Percentiles rank a stretch among this genome's conserved stretches.
These are phyloP conservation scores for Fistulifera pelliculosa DNA, from an alignment of 108 stramenopile genomes.

Conservation along the genomic window DNA sequence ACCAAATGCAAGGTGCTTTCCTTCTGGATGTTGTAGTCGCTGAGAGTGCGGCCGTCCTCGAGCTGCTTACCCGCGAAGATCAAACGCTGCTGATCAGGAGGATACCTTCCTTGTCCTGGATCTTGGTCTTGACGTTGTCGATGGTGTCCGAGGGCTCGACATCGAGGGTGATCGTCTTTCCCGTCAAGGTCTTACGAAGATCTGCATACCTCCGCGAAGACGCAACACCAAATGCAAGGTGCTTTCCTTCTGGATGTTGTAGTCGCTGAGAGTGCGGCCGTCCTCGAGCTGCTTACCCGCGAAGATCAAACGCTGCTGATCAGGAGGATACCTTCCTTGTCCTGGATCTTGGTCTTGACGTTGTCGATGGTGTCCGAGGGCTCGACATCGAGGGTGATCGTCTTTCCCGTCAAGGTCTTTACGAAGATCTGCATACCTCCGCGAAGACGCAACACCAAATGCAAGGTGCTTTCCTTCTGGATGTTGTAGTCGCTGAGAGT, in stretches of 20 bases:
- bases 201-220: constrained; percentile 63
- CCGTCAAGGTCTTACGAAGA: constrained; percentile 92
- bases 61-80: constrained; percentile 96
- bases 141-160: constrained; percentile 94
- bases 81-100: constrained; percentile 84
- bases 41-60: constrained; percentile 96
- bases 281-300: constrained; percentile 98
- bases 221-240: constrained; percentile 81
- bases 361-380: constrained; percentile 91
- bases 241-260: constrained; percentile 76
- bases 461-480: constrained; percentile 60
- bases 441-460: constrained; percentile 42
- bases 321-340: constrained; percentile 90
- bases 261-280: constrained; percentile 90
- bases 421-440: constrained; percentile 80
- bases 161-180: constrained; percentile 95
- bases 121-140: constrained; percentile 87
- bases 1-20: constrained; percentile 91
- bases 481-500: constrained; percentile 75
- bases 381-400: constrained; percentile 95
- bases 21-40: constrained; percentile 92
- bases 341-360: constrained; percentile 96
- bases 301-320: constrained; percentile 86
- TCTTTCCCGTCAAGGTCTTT: constrained; percentile 91
- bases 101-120: constrained; percentile 92